These are phyloP conservation scores for Pseudozyma pruni DNA, from an alignment of 1,284 basidiomycete genomes.

Conservation along the genomic window DNA sequence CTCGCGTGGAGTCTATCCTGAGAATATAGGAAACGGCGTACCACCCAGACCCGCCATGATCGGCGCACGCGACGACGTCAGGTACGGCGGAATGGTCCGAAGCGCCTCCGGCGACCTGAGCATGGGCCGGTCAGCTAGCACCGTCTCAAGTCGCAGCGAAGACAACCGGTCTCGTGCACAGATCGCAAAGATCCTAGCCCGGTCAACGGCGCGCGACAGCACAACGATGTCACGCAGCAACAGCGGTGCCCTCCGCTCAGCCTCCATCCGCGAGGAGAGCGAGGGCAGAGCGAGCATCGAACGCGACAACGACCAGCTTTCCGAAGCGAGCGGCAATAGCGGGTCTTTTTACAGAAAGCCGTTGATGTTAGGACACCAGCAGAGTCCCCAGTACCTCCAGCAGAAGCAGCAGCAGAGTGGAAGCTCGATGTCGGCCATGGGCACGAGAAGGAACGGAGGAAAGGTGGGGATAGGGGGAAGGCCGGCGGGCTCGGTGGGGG, in stretches of 20 bases:
- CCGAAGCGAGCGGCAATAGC: slow-evolving; percentile 15
- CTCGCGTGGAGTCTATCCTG: slow-evolving; percentile 2
- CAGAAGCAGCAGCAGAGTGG: slow-evolving; percentile 34
- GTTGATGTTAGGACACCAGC: slow-evolving; percentile 5
- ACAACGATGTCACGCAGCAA: slow-evolving; percentile 8
- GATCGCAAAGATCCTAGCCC: slow-evolving; percentile 56
- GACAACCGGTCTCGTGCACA: slow-evolving; percentile 42
- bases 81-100: neutral
- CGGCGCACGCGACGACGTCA: slow-evolving; percentile 1
- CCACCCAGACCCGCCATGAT: neutral
- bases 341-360: slow-evolving; percentile 1
- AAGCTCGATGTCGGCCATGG: too few relatives aligned
- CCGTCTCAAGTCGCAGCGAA: slow-evolving; percentile 20
- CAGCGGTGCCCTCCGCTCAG: slow-evolving; percentile 1
- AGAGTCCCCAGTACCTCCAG: slow-evolving; percentile 10
- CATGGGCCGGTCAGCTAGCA: slow-evolving; percentile 24
- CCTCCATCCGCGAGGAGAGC: slow-evolving; percentile 10
- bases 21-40: neutral
- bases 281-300: slow-evolving; percentile 1
- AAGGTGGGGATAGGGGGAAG: too few relatives aligned
- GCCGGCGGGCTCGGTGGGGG: too few relatives aligned
- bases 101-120: neutral
- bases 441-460: too few relatives aligned
- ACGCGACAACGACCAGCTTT: slow-evolving; percentile 21
- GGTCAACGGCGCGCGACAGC: slow-evolving; percentile 38